These are phyloP conservation scores for Corymbia calophylla DNA, from an alignment of 441 rosid species.

Conservation along the genomic window DNA sequence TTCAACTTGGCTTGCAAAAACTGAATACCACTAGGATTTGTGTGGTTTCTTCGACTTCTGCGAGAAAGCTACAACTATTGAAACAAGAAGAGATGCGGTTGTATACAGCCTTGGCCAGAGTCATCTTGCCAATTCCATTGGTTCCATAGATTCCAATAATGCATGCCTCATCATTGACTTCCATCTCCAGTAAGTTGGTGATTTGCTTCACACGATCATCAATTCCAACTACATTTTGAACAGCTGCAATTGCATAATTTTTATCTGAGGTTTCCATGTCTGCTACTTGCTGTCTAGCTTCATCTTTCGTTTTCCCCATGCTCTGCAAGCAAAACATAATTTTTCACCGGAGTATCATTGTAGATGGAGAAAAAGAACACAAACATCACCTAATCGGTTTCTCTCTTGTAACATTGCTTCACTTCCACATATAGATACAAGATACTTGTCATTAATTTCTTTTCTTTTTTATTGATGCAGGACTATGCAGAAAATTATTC, in stretches of 20 bases:
- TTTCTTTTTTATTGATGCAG: too few relatives aligned
- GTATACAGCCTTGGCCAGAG: background rate
- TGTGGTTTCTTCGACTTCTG: background rate
- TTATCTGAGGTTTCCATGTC: background rate
- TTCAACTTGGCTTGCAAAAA: background rate
- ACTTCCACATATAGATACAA: background rate
- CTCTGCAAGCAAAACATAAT: background rate
- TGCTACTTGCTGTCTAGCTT: background rate
- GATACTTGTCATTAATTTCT: too few relatives aligned
- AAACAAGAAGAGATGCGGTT: background rate
- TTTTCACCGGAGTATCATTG: too few relatives aligned
- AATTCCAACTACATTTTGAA: background rate
- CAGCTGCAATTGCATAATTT: background rate
- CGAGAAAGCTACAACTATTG: background rate
- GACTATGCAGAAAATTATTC: too few relatives aligned
- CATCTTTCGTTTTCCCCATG: background rate
- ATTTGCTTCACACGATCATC: background rate
- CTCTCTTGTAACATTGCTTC: background rate
- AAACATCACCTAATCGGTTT: too few relatives aligned
- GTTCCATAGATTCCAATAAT: background rate
- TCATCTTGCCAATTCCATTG: background rate
- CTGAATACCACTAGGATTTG: background rate
- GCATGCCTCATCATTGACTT: background rate
- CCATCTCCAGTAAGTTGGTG: background rate
- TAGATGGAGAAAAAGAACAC: too few relatives aligned